Evolutionary conservation across 768 basidiomycete species (phyloP).

Genomic region (Mycena indigotica): DNA sequence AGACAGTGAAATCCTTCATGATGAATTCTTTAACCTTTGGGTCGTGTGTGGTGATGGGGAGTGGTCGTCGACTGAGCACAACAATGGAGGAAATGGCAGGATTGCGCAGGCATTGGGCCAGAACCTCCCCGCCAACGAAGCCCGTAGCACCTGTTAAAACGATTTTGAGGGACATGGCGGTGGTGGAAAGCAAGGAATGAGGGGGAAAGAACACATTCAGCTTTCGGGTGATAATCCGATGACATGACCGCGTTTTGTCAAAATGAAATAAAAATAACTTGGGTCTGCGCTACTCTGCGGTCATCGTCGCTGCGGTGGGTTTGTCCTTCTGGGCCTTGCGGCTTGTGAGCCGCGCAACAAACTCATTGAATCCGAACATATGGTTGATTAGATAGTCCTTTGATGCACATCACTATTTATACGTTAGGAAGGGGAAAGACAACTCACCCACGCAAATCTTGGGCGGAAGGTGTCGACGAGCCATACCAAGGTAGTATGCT

Average conservation of each 20-base stretch:
- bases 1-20: slow-evolving; percentile 14
- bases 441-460: not conserved
- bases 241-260: not conserved
- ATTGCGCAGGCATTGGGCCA: slow-evolving; percentile 2
- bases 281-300: too few species aligned
- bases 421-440: not conserved
- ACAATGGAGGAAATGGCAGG: slow-evolving; percentile 6
- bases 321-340: too few species aligned
- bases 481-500: not conserved
- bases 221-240: not conserved
- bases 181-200: not conserved
- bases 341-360: not conserved
- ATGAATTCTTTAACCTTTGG: slow-evolving; percentile 6
- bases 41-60: not conserved
- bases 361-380: not conserved
- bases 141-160: slow-evolving; percentile 12
- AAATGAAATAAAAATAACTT: not conserved
- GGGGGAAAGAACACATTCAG: not conserved
- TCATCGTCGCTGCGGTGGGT: too few species aligned
- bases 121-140: slow-evolving; percentile 7
- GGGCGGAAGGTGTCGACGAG: not conserved
- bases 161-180: slow-evolving; percentile 4
- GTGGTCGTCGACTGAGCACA: slow-evolving; percentile 10
- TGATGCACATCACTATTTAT: too few species aligned
- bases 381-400: not conserved